Base-by-base conservation (phyloP, 2,329 filamentous ascomycete genomes). In the Cladosporium sphaerospermum region DNA sequence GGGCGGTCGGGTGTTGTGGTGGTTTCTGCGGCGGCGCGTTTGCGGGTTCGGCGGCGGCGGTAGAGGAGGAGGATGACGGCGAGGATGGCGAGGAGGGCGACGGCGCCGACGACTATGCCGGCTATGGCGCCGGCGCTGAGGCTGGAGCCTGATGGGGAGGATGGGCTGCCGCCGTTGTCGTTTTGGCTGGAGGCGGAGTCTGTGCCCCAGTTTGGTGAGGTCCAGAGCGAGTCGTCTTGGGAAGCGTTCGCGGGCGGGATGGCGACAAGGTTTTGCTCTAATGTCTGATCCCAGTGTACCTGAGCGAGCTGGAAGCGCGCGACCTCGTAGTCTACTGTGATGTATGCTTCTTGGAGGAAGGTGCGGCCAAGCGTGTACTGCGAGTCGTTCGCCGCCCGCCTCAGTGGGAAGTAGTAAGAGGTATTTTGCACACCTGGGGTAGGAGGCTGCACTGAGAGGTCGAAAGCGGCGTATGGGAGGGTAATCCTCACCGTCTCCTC, bases 261-360 rank as follows among this genome's bases (percentile, higher is more conserved):
- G 4, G 61, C 55, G 8, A 67, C 62, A 6, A 69, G 59, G 16
- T 64, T 55, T 28, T 59, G 45, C 13, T 56, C 19, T 3, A 59
- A 51, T 18, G 53, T 58, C 31, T 61, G 57, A 4, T 55, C 43
- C 66, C 65, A 69, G n/a, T 45, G 37, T 6, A 61, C 61, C 49
- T 73, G 73, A 13, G 70, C 74, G 2, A 78, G 62, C 28, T 72
- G 73, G 64, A 78, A 78, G 33, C 69, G 71, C 23, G 69, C 62
- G 10, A 72, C 67, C 56, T 78, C 75, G 66, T 73, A 78, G 55
- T 78, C 74, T 5, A 76, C 74, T 3, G 67, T 69, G 45, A 78
- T 55, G 56, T 78, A 78, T 2, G 84, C 78, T 67, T 89, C 85
- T 64, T 89, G 86, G 51, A 89, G 70, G 58, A 89, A 88, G 0